phyloP scores from a whole-genome alignment of 352 stramenopile species.

The Thraustochytrium sp. region DNA sequence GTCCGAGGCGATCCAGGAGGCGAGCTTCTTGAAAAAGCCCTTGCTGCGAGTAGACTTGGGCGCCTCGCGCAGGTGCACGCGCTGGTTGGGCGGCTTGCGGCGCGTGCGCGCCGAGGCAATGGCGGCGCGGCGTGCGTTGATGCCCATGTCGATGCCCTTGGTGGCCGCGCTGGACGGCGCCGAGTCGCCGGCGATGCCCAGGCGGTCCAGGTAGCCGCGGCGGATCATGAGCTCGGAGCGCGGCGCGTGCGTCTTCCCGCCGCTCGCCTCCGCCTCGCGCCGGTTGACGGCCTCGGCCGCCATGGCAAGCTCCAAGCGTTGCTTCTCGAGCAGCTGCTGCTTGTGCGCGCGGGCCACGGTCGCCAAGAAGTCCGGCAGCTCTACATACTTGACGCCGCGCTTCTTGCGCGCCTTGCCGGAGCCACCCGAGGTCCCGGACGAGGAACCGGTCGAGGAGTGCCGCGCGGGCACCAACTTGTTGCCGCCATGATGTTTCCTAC shows the following conservation, averaged over 20 bases:
- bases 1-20: constrained; percentile 28
- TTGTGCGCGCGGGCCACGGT: constrained; percentile 30
- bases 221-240: not conserved
- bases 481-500: not conserved
- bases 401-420: constrained; percentile 20
- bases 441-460: no score
- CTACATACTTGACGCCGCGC: not conserved
- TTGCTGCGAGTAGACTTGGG: not conserved
- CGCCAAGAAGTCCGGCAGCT: constrained; percentile 23
- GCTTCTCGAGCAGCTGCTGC: constrained; percentile 33
- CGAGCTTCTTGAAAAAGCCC: constrained; percentile 35
- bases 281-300: constrained; percentile 11
- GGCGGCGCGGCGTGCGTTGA: constrained; percentile 13
- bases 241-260: not conserved
- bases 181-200: not conserved
- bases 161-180: not conserved
- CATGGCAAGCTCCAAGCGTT: not conserved
- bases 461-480: not conserved
- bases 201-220: constrained; percentile 26
- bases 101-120: constrained; percentile 28
- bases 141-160: constrained; percentile 34
- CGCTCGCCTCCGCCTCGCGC: not conserved
- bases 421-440: no score
- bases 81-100: not conserved
- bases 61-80: constrained; percentile 10